These are phyloP conservation scores for Brassica hybrid DNA, from an alignment of 441 rosid genomes.

Conservation along the genomic window DNA sequence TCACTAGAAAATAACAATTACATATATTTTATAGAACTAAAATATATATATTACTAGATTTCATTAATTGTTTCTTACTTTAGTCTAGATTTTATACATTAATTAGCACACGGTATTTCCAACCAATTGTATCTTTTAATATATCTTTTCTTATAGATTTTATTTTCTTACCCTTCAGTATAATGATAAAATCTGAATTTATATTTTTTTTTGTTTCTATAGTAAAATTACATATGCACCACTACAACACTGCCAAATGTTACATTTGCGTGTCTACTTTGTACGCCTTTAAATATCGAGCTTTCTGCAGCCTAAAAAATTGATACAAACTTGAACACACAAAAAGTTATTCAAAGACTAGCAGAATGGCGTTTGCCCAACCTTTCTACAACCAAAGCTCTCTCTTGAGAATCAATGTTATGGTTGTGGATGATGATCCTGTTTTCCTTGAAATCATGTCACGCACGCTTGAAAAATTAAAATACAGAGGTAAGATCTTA, in stretches of 20 bases:
- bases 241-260: constrained; percentile 34
- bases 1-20: background rate
- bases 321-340: constrained; percentile 8
- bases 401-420: constrained; percentile 40
- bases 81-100: constrained; percentile 39
- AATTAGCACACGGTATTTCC: constrained; percentile 33
- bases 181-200: constrained; percentile 10
- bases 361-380: constrained; percentile 35
- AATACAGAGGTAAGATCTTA: constrained; percentile 50
- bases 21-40: background rate
- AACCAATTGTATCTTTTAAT: constrained; percentile 4
- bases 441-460: constrained; percentile 50
- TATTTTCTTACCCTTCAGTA: constrained; percentile 17
- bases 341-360: constrained; percentile 14
- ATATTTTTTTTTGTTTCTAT: constrained; percentile 28
- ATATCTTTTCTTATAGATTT: constrained; percentile 20
- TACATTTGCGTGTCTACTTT: constrained; percentile 27
- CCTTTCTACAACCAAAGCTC: constrained; percentile 33
- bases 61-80: constrained; percentile 18
- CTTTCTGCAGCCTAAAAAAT: constrained; percentile 18
- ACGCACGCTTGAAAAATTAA: constrained; percentile 48
- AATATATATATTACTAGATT: constrained; percentile 19
- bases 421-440: constrained; percentile 74
- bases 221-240: constrained; percentile 16
- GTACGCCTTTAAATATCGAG: constrained; percentile 27